Conservation (phyloP, 768 basidiomycete species). For the Porphyrellus cyaneotinctus region DNA sequence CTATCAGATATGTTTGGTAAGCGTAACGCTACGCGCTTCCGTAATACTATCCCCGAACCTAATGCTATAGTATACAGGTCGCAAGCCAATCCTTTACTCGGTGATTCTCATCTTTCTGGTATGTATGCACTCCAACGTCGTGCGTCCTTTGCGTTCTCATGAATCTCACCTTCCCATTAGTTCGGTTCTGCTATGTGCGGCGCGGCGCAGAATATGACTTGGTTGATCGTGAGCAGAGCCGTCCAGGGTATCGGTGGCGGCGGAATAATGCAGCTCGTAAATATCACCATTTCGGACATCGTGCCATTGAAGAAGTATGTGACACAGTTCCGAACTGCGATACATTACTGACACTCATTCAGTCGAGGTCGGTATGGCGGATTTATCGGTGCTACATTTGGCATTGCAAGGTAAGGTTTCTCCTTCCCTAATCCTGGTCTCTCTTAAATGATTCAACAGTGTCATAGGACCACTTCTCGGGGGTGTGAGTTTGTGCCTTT, state of each 20-base stretch:
- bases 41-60: slow-evolving; percentile 13
- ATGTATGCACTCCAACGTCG: slow-evolving; percentile 9
- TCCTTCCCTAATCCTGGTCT: neutral
- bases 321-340: neutral
- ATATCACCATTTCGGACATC: slow-evolving; percentile 80
- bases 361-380: slow-evolving; percentile 81
- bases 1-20: slow-evolving; percentile 54
- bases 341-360: slow-evolving; percentile 16
- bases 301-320: slow-evolving; percentile 73
- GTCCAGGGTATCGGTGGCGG: slow-evolving; percentile 84
- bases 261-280: slow-evolving; percentile 71
- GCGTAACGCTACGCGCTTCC: neutral
- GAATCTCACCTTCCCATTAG: slow-evolving; percentile 38
- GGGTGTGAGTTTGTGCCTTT: slow-evolving; percentile 49
- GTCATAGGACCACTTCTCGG: slow-evolving; percentile 80
- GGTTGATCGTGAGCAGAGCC: slow-evolving; percentile 73
- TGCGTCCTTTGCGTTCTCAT: neutral
- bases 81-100: slow-evolving; percentile 68
- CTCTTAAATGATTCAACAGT: slow-evolving; percentile 26
- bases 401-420: slow-evolving; percentile 45
- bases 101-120: slow-evolving; percentile 69
- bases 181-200: slow-evolving; percentile 79
- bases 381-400: slow-evolving; percentile 74
- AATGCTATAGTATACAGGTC: slow-evolving; percentile 36
- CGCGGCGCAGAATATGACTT: slow-evolving; percentile 72